Evolutionary conservation across 1,284 basidiomycete species (phyloP), one percentile per base, ranked within the genome.

Genomic region (Sparassis latifolia): DNA sequence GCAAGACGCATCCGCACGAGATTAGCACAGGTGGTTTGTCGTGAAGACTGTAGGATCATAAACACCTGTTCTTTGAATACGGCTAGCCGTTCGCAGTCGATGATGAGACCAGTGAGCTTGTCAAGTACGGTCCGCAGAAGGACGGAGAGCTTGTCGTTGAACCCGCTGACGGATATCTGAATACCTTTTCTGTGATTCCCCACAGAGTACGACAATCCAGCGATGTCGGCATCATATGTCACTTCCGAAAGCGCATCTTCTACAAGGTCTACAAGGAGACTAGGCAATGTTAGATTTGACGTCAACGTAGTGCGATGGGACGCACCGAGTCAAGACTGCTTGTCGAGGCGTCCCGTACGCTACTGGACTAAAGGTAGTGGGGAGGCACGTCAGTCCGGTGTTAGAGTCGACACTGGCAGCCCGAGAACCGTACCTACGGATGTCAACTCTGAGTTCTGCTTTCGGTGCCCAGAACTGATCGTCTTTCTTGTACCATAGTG

Each of bases 211-310:
- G 67, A 67, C 50, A 86, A 67, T 3, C 82, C 83, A 4, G 84
- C 84, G n/a, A 86, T 70, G 49, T 77, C 73, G 6, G 84, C 84
- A 58, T 82, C 82, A 63, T 88, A 87, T 4, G 79, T 74, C 56
- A 62, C 46, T 47, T 61, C 62, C 2, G 64, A 56, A 0, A 67
- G 56, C 1, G 62, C 58, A 46, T 67, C 65, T 10, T 63, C 59
- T 31, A 69, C 59, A 1, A 72, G 64, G 44, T 69, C 63, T 1
- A 55, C 56, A 20, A 63, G 38, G 7, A 64, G 49, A 4, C 63
- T 66, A 33, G 5, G 47, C n/a, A 31, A 71, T 69, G 51, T 33
- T 37, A 12, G 35, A 7, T 37, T 37, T 37, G 6, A 37, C 35
- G 35, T 37, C 35, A 6, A 37, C 6, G 6, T 6, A 37, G 7